These are phyloP conservation scores for Aspergillus fumigatus DNA, from an alignment of 2,329 filamentous ascomycete species.

Conservation along the genomic window DNA sequence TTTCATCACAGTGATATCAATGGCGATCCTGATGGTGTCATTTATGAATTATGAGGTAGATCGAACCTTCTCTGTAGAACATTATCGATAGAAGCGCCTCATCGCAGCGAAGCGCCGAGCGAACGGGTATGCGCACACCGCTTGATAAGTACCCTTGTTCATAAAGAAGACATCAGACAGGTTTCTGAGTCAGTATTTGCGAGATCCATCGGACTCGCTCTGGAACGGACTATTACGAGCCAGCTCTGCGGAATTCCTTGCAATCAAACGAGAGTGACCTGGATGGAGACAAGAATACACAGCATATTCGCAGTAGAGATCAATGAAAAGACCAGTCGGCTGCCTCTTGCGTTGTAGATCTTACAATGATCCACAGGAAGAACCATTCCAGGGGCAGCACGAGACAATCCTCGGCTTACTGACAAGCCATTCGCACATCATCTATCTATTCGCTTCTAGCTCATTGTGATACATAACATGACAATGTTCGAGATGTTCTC, in stretches of 20 bases:
- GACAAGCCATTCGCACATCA: neutral
- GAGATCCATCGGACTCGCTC: neutral
- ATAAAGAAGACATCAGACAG: neutral
- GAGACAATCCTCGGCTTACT: neutral
- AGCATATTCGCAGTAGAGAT: neutral
- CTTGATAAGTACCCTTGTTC: neutral
- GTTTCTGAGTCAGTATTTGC: neutral
- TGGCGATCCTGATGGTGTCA: neutral
- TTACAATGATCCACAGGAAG: neutral
- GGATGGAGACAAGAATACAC: neutral
- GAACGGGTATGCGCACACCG: neutral
- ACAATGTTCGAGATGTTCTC: constrained; percentile 38
- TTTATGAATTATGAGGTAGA: neutral
- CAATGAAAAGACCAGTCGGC: neutral
- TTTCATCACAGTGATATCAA: neutral
- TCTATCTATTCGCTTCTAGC: neutral
- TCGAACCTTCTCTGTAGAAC: neutral
- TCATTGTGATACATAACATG: constrained; percentile 4
- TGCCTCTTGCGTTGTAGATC: neutral
- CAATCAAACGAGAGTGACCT: neutral
- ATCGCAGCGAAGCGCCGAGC: neutral
- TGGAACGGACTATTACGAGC: neutral
- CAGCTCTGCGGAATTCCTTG: neutral
- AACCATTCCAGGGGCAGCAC: neutral
- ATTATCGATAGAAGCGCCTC: neutral